Conservation (phyloP, 768 basidiomycete species). For the Tylopilus felleus region DNA sequence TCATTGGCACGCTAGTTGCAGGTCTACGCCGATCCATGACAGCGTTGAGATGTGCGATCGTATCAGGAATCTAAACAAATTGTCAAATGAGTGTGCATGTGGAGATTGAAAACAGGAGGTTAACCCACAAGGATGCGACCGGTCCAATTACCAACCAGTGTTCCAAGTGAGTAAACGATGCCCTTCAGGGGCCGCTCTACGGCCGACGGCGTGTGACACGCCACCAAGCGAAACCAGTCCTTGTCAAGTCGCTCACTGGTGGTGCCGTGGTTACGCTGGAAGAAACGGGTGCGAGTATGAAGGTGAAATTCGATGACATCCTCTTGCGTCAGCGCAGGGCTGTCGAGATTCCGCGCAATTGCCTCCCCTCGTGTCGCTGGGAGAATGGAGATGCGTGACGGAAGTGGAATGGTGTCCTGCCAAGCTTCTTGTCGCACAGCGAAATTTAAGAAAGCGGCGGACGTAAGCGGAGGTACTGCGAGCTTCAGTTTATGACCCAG, state of each 20-base stretch:
- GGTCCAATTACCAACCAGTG: conserved; percentile 43
- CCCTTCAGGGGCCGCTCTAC: conserved; percentile 38
- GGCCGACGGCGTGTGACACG: conserved; percentile 39
- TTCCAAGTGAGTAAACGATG: conserved; percentile 41
- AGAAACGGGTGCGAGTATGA: conserved; percentile 34
- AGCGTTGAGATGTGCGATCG: conserved; percentile 24
- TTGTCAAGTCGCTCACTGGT: conserved; percentile 37
- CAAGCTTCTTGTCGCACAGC: conserved; percentile 36
- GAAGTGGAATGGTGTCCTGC: conserved; percentile 30
- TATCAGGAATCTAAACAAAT: conserved; percentile 24
- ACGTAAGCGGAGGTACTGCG: conserved; percentile 39
- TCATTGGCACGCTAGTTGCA: conserved; percentile 24
- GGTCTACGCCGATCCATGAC: conserved; percentile 18
- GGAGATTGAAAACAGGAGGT: conserved; percentile 4
- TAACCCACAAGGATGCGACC: conserved; percentile 45
- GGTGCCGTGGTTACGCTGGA: conserved; percentile 15
- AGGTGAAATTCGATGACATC: conserved; percentile 41
- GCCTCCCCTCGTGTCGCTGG: conserved; percentile 38
- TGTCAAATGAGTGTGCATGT: conserved; percentile 21
- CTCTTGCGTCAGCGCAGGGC: conserved; percentile 35
- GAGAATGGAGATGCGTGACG: conserved; percentile 18
- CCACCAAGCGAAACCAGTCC: conserved; percentile 48
- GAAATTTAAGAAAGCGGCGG: conserved; percentile 39
- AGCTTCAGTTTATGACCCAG: conserved; percentile 40
- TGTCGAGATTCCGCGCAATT: conserved; percentile 23